Base-by-base conservation (phyloP, 495 filamentous ascomycete species). In the Annulohypoxylon stygium region DNA sequence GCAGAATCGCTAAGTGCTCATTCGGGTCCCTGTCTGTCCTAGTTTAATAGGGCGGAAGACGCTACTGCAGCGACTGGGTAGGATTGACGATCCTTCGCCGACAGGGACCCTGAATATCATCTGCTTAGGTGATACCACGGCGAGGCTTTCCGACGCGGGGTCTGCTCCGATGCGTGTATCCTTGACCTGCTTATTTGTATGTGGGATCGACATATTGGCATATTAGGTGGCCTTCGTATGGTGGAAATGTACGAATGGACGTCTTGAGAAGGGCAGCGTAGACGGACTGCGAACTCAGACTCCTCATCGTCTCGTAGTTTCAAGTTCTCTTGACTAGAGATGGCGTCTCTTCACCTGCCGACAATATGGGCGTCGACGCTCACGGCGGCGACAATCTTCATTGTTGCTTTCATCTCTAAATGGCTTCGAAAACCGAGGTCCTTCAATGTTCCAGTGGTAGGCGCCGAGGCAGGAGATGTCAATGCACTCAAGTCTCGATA, bases 381-480 rank as follows among this genome's bases (percentile, higher is more conserved):
- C 20, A 54, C 63, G 8, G 69, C 57, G 26, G 60, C 63, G 4
- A 61, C 55, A 25, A 47, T 66, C 5, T 59, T 73, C 2, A n/a
- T 75, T n/a, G 55, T 65, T 39, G 67, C 60, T 14, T 11, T 63
- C 16, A 45, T 75, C 37, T 47, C 63, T 2, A 60, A 37, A 18
- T 71, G 57, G 59, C 45, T 73, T 47, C 64, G 64, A 8, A 65
- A 51, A 25, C 63, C 64, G 3, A 70, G 20, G 43, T 62, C 63
- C 1, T 77, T 77, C 47, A 65, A 64, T 12, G 26, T 77, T n/a
- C 75, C 75, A 10, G 58, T 61, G 1, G 62, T 77, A 1, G 75
- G 75, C 47, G 66, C 48, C 14, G 73, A 69, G 8, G 47, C 37
- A 16, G 30, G 23, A 36, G 73, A 77, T 53, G 2, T 69, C 11